Base-by-base conservation (phyloP, 768 basidiomycete species). In the Asterophora lycoperdoides region DNA sequence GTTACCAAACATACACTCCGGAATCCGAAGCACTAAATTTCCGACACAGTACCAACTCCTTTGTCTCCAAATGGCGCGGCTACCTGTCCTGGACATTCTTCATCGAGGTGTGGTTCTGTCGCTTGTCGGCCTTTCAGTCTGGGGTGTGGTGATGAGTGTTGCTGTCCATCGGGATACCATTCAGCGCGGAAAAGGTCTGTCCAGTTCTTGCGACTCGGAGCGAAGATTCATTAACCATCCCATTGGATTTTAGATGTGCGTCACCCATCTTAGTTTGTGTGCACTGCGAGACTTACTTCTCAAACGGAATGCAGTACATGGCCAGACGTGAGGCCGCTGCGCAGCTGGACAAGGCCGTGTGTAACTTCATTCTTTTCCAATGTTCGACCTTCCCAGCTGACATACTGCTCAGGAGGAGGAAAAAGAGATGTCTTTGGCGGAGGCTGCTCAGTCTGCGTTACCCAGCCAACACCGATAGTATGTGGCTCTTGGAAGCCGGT, bases 51-150 rank as follows among this genome's bases (percentile, higher is more conserved):
- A n/a, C n/a, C n/a, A 5, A 15, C 3, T 18, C 41, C 37, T 6
- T 5, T 30, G 14, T 39, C 30, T 40, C 34, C 33, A 17, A 18
- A 63, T 62, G 63, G 44, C 59, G 42, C 59, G 59, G 43, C 54
- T 64, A 29, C 58, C 71, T 10, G 38, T 77, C 13, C 51, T 71
- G 46, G 79, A 81, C 59, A 63, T 75, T 40, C 56, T 79, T 1
- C 83, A 85, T 44, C 68, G 81, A 58, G 73, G 74, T 4, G 62
- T 81, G n/a, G 75, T 81, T 14, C 74, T 74, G 52, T 72, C 77
- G 14, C 69, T 81, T 7, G 72, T 75, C 3, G 79, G 74, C 1
- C 58, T 83, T 8, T 72, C 76, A 26, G 71, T 72, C 2, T 80
- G 74, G 64, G 79, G 78, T 4, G 61, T 80, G n/a, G 73, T 66